Conservation (phyloP, 2,329 filamentous ascomycete species). For the Cladorrhinum sp. region DNA sequence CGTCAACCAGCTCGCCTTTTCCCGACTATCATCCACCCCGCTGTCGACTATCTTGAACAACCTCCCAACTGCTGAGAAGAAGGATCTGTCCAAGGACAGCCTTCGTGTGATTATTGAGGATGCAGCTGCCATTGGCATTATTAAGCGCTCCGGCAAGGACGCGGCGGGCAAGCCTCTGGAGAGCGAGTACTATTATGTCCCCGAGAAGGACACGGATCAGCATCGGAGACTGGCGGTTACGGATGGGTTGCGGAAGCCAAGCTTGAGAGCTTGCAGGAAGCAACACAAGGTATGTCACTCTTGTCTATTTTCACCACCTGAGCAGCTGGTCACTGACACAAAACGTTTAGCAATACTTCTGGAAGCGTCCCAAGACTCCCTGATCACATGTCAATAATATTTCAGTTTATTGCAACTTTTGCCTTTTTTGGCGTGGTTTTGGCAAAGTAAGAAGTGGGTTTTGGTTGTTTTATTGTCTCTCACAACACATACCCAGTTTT, state of each 20-base stretch:
- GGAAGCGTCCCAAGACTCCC: conserved; percentile 62
- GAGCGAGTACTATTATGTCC: conserved; percentile 95
- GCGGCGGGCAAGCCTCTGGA: conserved; percentile 90
- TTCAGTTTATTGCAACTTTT: not conserved
- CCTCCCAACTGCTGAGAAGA: conserved; percentile 66
- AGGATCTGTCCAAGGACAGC: conserved; percentile 56
- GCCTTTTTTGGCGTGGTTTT: not conserved
- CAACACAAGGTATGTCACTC: conserved; percentile 79
- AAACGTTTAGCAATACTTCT: conserved; percentile 61
- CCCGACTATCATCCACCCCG: conserved; percentile 85
- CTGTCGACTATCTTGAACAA: conserved; percentile 86
- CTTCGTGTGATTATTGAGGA: conserved; percentile 71
- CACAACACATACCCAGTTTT: not conserved
- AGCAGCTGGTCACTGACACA: conserved; percentile 10
- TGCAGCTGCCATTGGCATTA: conserved; percentile 80
- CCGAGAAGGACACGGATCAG: conserved; percentile 78
- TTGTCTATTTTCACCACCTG: not conserved
- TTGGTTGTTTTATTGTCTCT: not conserved
- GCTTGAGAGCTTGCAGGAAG: conserved; percentile 84
- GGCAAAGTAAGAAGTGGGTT: not conserved
- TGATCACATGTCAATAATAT: conserved; percentile 29
- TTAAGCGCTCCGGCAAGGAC: conserved; percentile 88
- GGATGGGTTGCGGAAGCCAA: conserved; percentile 82
- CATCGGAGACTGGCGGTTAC: conserved; percentile 79
- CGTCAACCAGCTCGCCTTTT: conserved; percentile 93